A percentile compares a stretch with the other conserved stretches of the same genome.
Evolutionary conservation across 1,284 basidiomycete species (phyloP).

Genomic region (Ceratobasidium sp.): DNA sequence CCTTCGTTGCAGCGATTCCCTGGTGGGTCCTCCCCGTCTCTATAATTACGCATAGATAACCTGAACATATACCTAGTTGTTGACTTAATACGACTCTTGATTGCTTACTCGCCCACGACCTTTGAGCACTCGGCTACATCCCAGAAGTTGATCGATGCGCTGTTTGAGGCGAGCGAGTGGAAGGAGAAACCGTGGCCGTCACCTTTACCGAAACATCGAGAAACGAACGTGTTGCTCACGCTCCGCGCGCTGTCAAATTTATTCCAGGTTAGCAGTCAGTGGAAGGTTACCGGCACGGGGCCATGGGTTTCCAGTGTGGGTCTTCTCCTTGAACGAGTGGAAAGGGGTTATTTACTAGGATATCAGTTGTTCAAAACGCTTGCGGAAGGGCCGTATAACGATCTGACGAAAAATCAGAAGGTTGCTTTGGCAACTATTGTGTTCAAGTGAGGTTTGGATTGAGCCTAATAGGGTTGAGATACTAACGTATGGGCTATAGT

Average conservation of each 20-base stretch:
- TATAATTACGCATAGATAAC: not conserved
- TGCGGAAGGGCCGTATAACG: slow-evolving; percentile 58
- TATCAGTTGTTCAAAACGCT: slow-evolving; percentile 64
- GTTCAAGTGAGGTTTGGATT: slow-evolving; percentile 76
- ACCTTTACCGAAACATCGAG: slow-evolving; percentile 70
- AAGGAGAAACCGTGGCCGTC: slow-evolving; percentile 57
- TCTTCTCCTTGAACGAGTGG: slow-evolving; percentile 37
- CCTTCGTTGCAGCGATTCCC: slow-evolving; percentile 83
- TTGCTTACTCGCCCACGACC: slow-evolving; percentile 67
- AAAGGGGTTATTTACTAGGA: slow-evolving; percentile 9
- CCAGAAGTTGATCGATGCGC: slow-evolving; percentile 62
- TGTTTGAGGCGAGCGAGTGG: slow-evolving; percentile 79
- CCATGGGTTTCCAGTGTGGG: slow-evolving; percentile 63
- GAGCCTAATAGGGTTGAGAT: too few relatives aligned
- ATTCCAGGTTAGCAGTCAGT: slow-evolving; percentile 59
- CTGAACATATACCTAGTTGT: slow-evolving; percentile 68
- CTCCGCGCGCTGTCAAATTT: slow-evolving; percentile 84
- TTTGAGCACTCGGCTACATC: slow-evolving; percentile 58
- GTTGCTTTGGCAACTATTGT: slow-evolving; percentile 77
- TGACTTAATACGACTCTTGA: slow-evolving; percentile 82
- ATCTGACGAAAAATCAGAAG: slow-evolving; percentile 72
- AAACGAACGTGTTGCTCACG: slow-evolving; percentile 87
- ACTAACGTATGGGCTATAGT: too few relatives aligned
- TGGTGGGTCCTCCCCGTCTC: slow-evolving; percentile 55
- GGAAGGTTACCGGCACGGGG: slow-evolving; percentile 57